Evolutionary conservation across 1,284 basidiomycete genomes (phyloP).

Genomic region (Anthracocystis walkeri): DNA sequence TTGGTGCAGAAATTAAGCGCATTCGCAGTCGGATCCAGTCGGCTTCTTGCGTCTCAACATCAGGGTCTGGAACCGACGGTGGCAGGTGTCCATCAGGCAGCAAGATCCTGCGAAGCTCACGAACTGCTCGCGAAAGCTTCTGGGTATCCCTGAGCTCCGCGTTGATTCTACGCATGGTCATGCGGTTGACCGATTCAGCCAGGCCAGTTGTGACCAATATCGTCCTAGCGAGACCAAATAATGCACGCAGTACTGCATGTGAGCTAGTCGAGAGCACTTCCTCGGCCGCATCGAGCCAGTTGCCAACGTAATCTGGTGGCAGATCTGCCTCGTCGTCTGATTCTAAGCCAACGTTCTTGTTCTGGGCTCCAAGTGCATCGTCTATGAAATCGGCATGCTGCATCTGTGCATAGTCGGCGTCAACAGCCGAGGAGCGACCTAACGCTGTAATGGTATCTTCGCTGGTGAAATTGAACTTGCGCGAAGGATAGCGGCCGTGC

Average conservation of each 20-base stretch:
- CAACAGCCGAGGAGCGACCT: constrained; percentile 13
- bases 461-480: constrained; percentile 25
- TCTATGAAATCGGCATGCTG: not conserved
- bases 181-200: constrained; percentile 22
- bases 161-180: constrained; percentile 22
- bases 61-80: constrained; percentile 40
- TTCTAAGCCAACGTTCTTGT: not conserved
- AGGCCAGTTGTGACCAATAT: constrained; percentile 21
- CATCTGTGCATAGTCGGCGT: constrained; percentile 7
- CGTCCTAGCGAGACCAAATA: constrained; percentile 24
- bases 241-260: constrained; percentile 15
- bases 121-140: constrained; percentile 19
- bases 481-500: constrained; percentile 51
- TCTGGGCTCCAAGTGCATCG: not conserved
- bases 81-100: constrained; percentile 45
- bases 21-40: constrained; percentile 43
- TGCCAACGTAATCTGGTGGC: constrained; percentile 28
- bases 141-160: constrained; percentile 23
- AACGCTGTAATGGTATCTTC: constrained; percentile 18
- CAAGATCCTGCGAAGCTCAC: constrained; percentile 27
- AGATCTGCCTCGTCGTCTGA: constrained; percentile 5
- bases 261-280: constrained; percentile 24
- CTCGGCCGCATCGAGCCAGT: constrained; percentile 35
- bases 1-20: constrained; percentile 14
- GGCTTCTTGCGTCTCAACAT: constrained; percentile 29